Conservation (phyloP, 495 filamentous ascomycete species). For the Amniculicola lignicola region DNA sequence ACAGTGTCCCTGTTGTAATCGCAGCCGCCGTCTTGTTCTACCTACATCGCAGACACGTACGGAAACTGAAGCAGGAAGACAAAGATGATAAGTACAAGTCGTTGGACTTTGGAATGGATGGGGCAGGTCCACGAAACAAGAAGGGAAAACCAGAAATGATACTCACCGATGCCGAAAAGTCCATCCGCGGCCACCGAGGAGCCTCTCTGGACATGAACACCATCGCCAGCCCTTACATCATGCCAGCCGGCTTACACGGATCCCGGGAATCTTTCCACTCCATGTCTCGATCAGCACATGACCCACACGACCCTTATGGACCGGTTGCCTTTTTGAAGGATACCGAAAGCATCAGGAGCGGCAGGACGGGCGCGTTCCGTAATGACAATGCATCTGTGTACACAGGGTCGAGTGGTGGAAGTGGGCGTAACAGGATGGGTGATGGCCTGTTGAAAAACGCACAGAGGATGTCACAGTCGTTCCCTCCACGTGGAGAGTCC, state of each 20-base stretch:
- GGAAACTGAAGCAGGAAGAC: constrained; percentile 74
- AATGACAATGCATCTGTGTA: constrained; percentile 64
- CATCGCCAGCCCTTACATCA: constrained; percentile 76
- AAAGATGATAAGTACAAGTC: constrained; percentile 84
- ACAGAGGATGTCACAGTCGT: constrained; percentile 61
- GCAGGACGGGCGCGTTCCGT: constrained; percentile 38
- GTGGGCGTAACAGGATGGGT: constrained; percentile 59
- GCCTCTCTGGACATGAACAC: constrained; percentile 78
- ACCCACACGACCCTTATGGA: constrained; percentile 79
- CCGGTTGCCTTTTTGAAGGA: constrained; percentile 63
- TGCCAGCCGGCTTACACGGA: constrained; percentile 74
- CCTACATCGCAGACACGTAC: constrained; percentile 72
- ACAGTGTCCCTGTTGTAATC: constrained; percentile 70
- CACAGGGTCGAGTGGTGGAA: constrained; percentile 50
- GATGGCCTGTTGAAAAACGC: constrained; percentile 62
- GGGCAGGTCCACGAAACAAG: constrained; percentile 45
- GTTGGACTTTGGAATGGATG: constrained; percentile 80
- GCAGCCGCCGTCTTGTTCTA: constrained; percentile 67
- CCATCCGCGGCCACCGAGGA: constrained; percentile 60
- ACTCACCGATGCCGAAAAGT: constrained; percentile 48
- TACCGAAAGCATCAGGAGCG: constrained; percentile 29
- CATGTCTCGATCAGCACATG: constrained; percentile 66
- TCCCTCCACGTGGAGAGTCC: constrained; percentile 47
- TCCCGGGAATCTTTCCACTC: constrained; percentile 85
- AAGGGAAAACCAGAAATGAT: constrained; percentile 52